Evolutionary conservation across 1,284 basidiomycete genomes (phyloP).

Genomic region (Mycosarcoma mackinlayi): DNA sequence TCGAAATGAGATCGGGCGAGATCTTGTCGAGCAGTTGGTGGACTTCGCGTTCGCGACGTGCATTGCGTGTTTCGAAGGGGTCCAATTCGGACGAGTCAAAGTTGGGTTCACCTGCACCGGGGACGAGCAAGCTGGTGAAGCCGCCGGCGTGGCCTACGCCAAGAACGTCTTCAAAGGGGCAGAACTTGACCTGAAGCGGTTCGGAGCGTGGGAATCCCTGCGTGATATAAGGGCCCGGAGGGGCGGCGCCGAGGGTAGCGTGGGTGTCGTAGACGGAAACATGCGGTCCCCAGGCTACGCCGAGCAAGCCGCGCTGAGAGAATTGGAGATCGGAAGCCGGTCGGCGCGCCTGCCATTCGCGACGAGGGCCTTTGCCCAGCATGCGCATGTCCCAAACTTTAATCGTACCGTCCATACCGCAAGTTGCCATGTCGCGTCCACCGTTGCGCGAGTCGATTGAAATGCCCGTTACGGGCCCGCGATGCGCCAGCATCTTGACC

Average conservation of each 20-base stretch:
- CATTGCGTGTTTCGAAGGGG: conserved; percentile 88
- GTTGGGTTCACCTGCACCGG: conserved; percentile 92
- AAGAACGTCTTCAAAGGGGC: conserved; percentile 92
- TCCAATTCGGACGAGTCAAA: conserved; percentile 93
- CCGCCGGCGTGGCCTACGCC: conserved; percentile 79
- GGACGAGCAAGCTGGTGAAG: conserved; percentile 85
- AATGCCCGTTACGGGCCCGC: conserved; percentile 85
- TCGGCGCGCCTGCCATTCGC: conserved; percentile 79
- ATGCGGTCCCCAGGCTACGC: conserved; percentile 79
- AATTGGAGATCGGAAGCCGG: conserved; percentile 69
- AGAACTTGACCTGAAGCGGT: conserved; percentile 76
- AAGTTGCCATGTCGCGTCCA: conserved; percentile 90
- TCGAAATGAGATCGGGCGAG: conserved; percentile 89
- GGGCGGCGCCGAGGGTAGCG: conserved; percentile 54
- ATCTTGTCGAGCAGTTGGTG: conserved; percentile 93
- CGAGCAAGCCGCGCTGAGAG: conserved; percentile 81
- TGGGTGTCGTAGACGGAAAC: conserved; percentile 76
- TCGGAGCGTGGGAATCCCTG: conserved; percentile 70
- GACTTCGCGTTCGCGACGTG: conserved; percentile 89
- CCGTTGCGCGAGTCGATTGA: conserved; percentile 79
- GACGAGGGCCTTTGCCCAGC: conserved; percentile 83
- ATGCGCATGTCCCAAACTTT: conserved; percentile 96
- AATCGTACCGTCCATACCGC: conserved; percentile 86
- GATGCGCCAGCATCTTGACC: conserved; percentile 88
- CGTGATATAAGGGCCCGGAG: conserved; percentile 72